Base-by-base conservation (phyloP, 202 grass and related monocot species). In the Schoenoplectus triqueter region DNA sequence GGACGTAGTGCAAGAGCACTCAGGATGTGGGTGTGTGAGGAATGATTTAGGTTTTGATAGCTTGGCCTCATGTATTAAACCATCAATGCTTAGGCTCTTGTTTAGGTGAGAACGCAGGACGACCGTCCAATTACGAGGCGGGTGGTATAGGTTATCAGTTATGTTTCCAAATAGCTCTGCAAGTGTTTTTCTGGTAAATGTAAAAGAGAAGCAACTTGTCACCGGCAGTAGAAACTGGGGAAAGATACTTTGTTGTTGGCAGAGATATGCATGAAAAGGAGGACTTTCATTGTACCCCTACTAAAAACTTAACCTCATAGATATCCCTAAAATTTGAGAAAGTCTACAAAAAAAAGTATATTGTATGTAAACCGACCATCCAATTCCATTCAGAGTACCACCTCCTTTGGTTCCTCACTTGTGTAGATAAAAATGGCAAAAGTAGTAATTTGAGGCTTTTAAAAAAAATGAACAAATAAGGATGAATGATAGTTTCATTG, bases 71-170 rank as follows among this genome's bases (percentile, higher is more conserved):
- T 72, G 66, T 82, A 86, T 10, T 7, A 97, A 50, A 2, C 95
- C 95, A 49, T 93, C 88, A 14, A 80, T 71, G 40, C 83, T 70
- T 63, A 86, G 55, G 67, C 92, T 94, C 80, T 85, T 92, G 86
- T 99, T 99, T 20, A 96, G 91, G 85, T 94, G 93, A 46, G 90
- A 86, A 47, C 97, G 90, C 64, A 90, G 83, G 78, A 88, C 82
- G 46, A 86, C 55, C 66, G 93, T 96, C 97, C 93, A 99, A 75
- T 99, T 99, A 76, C 89, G 92, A 13, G 86, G 90, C 51, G 93
- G 92, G 72, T 99, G 97, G 84, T 96, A 96, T 82, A 85, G 69
- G 84, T 92, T 82, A 82, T 99, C 93, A 1, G 80, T 92, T 60
- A 90, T 71, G 44, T 89, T 87, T 86, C 81, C 87, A 69, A 99